These are phyloP conservation scores for Capsicum pubescens DNA, from an alignment of 257 asterid genomes.

Conservation along the genomic window DNA sequence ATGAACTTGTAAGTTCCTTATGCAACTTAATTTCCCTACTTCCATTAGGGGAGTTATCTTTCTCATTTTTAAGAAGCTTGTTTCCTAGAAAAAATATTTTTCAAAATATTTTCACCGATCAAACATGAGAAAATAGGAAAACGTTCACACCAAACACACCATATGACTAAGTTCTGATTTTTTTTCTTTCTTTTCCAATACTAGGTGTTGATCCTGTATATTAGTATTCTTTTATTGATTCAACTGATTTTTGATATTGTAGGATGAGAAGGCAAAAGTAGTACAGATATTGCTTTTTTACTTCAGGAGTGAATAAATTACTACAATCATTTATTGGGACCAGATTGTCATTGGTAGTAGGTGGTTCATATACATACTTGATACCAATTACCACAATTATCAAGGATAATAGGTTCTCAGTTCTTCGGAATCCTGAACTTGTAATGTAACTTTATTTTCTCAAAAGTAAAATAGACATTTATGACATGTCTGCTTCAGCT, in stretches of 20 bases:
- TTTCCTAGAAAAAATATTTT: too few species aligned
- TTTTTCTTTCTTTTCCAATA: neutral
- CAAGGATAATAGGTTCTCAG: slow-evolving; percentile 45
- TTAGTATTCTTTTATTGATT: neutral
- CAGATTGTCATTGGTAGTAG: slow-evolving; percentile 66
- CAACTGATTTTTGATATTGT: slow-evolving; percentile 29
- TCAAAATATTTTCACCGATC: too few species aligned
- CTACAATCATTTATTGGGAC: slow-evolving; percentile 79
- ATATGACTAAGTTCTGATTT: neutral
- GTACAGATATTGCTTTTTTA: slow-evolving; percentile 64
- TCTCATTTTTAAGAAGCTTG: too few species aligned
- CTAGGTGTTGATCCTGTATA: neutral
- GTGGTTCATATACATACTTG: slow-evolving; percentile 70
- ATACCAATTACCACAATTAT: slow-evolving; percentile 64
- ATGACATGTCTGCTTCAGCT: too few species aligned
- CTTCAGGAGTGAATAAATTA: slow-evolving; percentile 71
- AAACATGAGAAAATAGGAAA: too few species aligned
- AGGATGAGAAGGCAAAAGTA: slow-evolving; percentile 76
- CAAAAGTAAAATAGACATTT: too few species aligned
- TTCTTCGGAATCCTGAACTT: slow-evolving; percentile 47
- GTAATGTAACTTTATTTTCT: slow-evolving; percentile 35
- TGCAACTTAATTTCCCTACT: too few species aligned
- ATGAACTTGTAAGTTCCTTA: too few species aligned
- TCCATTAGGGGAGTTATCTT: too few species aligned
- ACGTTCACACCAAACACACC: too few species aligned